Evolutionary conservation across 2,329 filamentous ascomycete genomes (phyloP).

Genomic region (Aspergillus hortae): DNA sequence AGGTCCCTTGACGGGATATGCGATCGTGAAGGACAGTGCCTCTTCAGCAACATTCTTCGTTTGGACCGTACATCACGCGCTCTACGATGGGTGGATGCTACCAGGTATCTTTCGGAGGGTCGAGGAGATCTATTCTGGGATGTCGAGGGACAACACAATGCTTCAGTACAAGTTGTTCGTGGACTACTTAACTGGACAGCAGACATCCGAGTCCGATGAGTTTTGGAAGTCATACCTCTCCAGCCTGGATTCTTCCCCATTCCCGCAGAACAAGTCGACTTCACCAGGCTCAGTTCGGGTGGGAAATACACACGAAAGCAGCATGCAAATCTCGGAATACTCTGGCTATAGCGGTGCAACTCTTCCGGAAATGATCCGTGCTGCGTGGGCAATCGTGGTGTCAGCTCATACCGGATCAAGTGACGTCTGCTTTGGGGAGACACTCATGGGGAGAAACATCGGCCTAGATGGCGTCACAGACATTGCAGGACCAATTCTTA

Average conservation of each 20-base stretch:
- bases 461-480: slow-evolving; percentile 48
- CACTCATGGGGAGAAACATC: slow-evolving; percentile 52
- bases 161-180: slow-evolving; percentile 31
- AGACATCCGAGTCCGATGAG: slow-evolving; percentile 25
- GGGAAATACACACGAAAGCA: slow-evolving; percentile 23
- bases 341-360: slow-evolving; percentile 33
- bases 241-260: slow-evolving; percentile 23
- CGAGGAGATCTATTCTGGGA: slow-evolving; percentile 31
- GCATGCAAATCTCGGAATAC: slow-evolving; percentile 18
- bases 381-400: slow-evolving; percentile 52
- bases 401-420: slow-evolving; percentile 45
- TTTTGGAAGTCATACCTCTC: slow-evolving; percentile 32
- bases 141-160: slow-evolving; percentile 1
- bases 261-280: slow-evolving; percentile 25
- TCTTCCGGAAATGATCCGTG: slow-evolving; percentile 49
- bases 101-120: slow-evolving; percentile 36
- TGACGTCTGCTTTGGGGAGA: slow-evolving; percentile 54
- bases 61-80: slow-evolving; percentile 50
- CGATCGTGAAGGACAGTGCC: slow-evolving; percentile 27
- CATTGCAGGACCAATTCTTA: slow-evolving; percentile 44
- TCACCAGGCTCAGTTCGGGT: slow-evolving; percentile 18
- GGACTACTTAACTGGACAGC: slow-evolving; percentile 24
- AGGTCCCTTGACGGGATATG: slow-evolving; percentile 31
- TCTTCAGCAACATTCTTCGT: slow-evolving; percentile 38
- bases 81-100: slow-evolving; percentile 51